Evolutionary conservation across 352 stramenopile genomes (phyloP).

Genomic region (Pythium plurisporium): DNA sequence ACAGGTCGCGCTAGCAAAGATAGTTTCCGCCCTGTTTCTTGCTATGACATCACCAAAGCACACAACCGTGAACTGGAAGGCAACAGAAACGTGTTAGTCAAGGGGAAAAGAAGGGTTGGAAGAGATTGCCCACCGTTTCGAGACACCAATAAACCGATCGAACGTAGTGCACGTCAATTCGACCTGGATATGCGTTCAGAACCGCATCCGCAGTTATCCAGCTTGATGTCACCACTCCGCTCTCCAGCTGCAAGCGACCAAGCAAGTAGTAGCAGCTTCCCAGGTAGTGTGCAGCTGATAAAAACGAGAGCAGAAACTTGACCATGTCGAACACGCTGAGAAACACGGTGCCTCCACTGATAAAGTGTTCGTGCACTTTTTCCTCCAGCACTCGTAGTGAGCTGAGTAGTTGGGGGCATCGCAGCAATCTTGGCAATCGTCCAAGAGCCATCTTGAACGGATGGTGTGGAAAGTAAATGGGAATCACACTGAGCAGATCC

Average conservation of each 20-base stretch:
- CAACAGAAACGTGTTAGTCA: no score
- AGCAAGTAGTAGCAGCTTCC: slow-evolving; percentile 23
- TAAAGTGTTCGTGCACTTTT: slow-evolving; percentile 13
- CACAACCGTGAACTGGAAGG: slow-evolving; percentile 62
- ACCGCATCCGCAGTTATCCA: slow-evolving; percentile 53
- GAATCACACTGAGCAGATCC: slow-evolving; percentile 18
- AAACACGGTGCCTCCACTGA: slow-evolving; percentile 8
- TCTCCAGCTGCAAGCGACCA: slow-evolving; percentile 10
- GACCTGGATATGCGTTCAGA: slow-evolving; percentile 37
- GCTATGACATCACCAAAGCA: slow-evolving; percentile 66
- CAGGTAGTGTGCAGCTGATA: slow-evolving; percentile 19
- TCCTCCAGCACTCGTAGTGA: slow-evolving; percentile 12
- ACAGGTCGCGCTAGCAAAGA: slow-evolving; percentile 50
- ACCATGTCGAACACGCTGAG: slow-evolving; percentile 21
- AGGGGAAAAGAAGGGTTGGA: no score
- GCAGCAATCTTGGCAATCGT: slow-evolving; percentile 19
- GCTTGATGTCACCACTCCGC: slow-evolving; percentile 15
- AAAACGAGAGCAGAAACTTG: slow-evolving; percentile 24
- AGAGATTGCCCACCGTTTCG: slow-evolving; percentile 54
- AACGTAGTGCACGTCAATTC: slow-evolving; percentile 47
- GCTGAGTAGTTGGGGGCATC: slow-evolving; percentile 7
- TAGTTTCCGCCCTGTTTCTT: slow-evolving; percentile 45
- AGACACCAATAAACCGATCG: slow-evolving; percentile 71
- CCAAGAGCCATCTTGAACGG: background rate
- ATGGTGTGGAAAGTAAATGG: slow-evolving; percentile 8